Evolutionary conservation across 495 filamentous ascomycete genomes (phyloP).

Genomic region (Penicillium ochrochloron): DNA sequence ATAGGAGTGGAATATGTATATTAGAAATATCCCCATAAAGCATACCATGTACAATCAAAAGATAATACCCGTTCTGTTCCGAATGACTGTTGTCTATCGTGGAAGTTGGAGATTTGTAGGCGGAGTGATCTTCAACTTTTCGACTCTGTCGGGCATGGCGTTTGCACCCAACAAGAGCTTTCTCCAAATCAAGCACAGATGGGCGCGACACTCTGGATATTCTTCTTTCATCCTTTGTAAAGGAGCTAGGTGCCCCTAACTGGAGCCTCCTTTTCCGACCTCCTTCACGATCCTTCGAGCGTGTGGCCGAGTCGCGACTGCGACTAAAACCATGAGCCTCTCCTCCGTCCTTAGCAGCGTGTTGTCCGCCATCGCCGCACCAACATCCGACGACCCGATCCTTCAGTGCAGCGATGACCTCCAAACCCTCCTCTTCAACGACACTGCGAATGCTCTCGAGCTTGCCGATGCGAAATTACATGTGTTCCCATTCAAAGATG

Average conservation of each 20-base stretch:
- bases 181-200: neutral
- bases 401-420: conserved; percentile 20
- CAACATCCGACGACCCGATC: conserved; percentile 47
- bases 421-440: conserved; percentile 35
- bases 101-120: neutral
- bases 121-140: neutral
- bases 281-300: neutral
- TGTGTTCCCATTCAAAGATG: conserved; percentile 74
- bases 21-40: conserved; percentile 22
- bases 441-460: conserved; percentile 43
- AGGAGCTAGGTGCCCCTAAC: neutral
- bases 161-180: conserved; percentile 5
- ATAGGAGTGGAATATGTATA: conserved; percentile 21
- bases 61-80: neutral
- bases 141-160: neutral
- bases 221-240: neutral
- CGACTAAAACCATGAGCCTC: conserved; percentile 25
- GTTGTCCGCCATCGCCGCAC: conserved; percentile 38
- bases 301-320: neutral
- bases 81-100: neutral
- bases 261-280: neutral
- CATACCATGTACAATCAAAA: conserved; percentile 12
- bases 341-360: conserved; percentile 25
- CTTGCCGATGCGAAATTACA: conserved; percentile 68
- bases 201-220: neutral